Base-by-base conservation (phyloP, 2,329 filamentous ascomycete genomes). In the Botrytis galanthina region DNA sequence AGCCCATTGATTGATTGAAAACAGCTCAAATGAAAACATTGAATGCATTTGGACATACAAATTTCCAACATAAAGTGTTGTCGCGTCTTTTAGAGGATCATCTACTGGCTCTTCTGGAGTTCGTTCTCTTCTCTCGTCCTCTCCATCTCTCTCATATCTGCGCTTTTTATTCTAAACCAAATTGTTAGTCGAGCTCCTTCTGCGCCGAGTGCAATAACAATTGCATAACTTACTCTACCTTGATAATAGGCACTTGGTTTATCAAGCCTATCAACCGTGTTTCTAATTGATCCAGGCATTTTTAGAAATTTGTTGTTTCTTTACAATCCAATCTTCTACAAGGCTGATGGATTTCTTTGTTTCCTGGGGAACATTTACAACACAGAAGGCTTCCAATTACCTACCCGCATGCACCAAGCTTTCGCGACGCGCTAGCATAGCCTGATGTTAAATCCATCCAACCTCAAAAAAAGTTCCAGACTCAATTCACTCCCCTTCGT, bases 1-100 rank as follows among this genome's bases (percentile, higher is more conserved):
- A 57, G n/a, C 51, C 51, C 51, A 57, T 32, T 57, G n/a, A 57
- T 67, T 46, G 61, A 68, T 42, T 12, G 16, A 39, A 46, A 59
- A 8, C 12, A 32, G 48, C 48, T 67, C 35, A 46, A 68, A 22
- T 18, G 9, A 68, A 39, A 59, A 8, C 12, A 39, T 37, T 39
- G 18, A n/a, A 39, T n/a, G 51, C 37, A 35, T 37, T 69, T 73
- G 75, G 12, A 83, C 91, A 78, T 86, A 97, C 89, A 99, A 87
- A 83, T 99, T 99, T 80, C 96, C 96, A 64, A 99, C 95, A 81
- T 99, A 99, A 81, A 99, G 93, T 0, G 96, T 99, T 14, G 95
- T 95, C 59, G 96, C 94, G 82, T 96, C 87, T 77, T 89, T 92
- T 74, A 99, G 86, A 75, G 94, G 93, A 77, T 97, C 94, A 75